These are phyloP conservation scores for Inonotus obliquus DNA, from an alignment of 1,284 basidiomycete genomes.

Conservation along the genomic window DNA sequence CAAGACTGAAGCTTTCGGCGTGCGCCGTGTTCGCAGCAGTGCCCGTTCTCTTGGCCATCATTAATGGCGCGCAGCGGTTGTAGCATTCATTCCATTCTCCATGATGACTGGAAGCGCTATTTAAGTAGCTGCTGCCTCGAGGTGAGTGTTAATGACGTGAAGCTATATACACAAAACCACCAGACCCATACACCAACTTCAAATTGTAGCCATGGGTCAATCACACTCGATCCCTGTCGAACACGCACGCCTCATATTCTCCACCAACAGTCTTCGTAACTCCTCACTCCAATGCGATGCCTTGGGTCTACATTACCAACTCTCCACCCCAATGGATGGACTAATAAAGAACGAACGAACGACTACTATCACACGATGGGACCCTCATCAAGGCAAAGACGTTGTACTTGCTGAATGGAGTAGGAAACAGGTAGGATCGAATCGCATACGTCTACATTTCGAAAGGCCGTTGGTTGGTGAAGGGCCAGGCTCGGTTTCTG, in stretches of 20 bases:
- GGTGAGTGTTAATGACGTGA: too few species aligned
- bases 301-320: constrained; percentile 3
- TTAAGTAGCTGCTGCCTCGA: too few species aligned
- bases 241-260: background rate
- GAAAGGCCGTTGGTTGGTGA: too few species aligned
- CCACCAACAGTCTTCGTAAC: constrained; percentile 1
- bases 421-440: background rate
- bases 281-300: background rate
- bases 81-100: too few species aligned
- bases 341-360: background rate
- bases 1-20: too few species aligned
- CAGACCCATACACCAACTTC: too few species aligned
- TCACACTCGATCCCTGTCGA: background rate
- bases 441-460: background rate
- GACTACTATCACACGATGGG: background rate
- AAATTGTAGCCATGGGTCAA: background rate
- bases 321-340: background rate
- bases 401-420: constrained; percentile 5
- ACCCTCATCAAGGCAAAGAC: background rate
- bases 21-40: too few species aligned
- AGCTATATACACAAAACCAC: too few species aligned
- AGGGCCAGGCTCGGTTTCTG: background rate
- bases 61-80: too few species aligned
- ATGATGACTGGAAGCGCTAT: too few species aligned
- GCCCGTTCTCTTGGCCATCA: too few species aligned